Evolutionary conservation across 73 alveolate species (phyloP).

Genomic region (Paramecium tetraurelia): DNA sequence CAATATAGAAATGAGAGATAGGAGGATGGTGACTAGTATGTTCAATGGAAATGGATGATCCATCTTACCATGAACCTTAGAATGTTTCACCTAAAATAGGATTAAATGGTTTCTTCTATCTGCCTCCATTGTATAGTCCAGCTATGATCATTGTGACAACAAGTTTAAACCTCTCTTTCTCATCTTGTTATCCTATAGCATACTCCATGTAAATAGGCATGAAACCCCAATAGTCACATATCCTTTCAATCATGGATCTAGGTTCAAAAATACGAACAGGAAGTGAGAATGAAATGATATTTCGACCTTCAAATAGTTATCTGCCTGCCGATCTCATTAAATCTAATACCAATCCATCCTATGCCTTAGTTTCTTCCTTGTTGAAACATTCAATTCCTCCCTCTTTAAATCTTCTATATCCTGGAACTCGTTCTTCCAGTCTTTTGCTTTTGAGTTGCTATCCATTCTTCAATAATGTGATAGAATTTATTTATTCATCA

Average conservation of each 20-base stretch:
- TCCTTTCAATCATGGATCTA: slow-evolving; percentile 77
- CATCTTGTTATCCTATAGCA: slow-evolving; percentile 67
- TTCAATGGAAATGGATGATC: slow-evolving; percentile 87
- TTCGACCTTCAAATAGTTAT: slow-evolving; percentile 58
- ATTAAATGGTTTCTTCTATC: slow-evolving; percentile 85
- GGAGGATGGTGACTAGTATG: slow-evolving; percentile 75
- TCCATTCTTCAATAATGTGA: not conserved
- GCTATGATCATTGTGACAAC: slow-evolving; percentile 72
- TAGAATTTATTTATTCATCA: not conserved
- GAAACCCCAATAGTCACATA: slow-evolving; percentile 79
- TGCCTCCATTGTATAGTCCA: slow-evolving; percentile 67
- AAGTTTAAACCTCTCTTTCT: slow-evolving; percentile 72
- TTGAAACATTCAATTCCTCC: slow-evolving; percentile 64
- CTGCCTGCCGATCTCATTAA: slow-evolving; percentile 56
- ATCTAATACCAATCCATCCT: slow-evolving; percentile 56
- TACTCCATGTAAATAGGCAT: slow-evolving; percentile 72
- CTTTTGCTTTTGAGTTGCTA: not conserved
- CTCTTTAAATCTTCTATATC: slow-evolving; percentile 59
- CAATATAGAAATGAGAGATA: slow-evolving; percentile 51
- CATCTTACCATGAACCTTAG: slow-evolving; percentile 91
- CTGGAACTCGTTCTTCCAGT: slow-evolving; percentile 57
- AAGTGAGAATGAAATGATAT: slow-evolving; percentile 71
- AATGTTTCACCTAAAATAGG: slow-evolving; percentile 95
- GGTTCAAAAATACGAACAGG: slow-evolving; percentile 91
- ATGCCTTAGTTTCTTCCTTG: slow-evolving; percentile 51